A percentile compares a stretch with the other conserved stretches of the same genome.
These are phyloP conservation scores for Trametes gibbosa DNA, from an alignment of 768 basidiomycete species.

Conservation along the genomic window DNA sequence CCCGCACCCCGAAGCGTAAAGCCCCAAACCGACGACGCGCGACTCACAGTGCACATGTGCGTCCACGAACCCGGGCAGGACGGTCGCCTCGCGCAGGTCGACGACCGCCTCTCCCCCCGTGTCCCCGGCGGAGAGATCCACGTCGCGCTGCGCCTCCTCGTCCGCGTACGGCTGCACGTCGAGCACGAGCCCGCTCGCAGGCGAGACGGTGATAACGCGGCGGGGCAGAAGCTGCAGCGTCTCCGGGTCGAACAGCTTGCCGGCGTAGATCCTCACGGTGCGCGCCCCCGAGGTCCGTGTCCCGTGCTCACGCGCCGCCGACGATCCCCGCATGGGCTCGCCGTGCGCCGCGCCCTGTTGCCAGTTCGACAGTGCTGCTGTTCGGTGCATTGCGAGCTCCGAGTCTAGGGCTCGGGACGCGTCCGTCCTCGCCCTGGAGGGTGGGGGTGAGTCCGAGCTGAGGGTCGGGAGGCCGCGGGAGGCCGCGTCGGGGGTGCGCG, in stretches of 20 bases:
- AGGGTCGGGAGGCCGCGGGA: no score
- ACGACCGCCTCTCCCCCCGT: no score
- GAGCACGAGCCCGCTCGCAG: constrained; percentile 43
- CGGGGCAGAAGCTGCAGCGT: constrained; percentile 40
- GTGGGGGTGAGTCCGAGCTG: no score
- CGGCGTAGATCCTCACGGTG: constrained; percentile 36
- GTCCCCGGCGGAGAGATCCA: constrained; percentile 37
- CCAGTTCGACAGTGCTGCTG: no score
- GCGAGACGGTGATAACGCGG: constrained; percentile 48
- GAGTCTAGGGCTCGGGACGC: no score
- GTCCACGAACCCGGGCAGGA: constrained; percentile 59
- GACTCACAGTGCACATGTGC: constrained; percentile 53
- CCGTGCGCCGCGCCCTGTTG: not conserved
- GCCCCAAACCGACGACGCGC: not conserved
- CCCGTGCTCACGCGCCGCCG: not conserved
- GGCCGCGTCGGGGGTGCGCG: not conserved
- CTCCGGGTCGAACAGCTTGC: constrained; percentile 51
- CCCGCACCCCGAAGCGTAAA: not conserved
- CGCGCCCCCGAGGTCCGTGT: not conserved
- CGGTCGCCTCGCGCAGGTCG: constrained; percentile 37
- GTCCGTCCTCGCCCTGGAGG: no score
- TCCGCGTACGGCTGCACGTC: not conserved
- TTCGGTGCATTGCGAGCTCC: no score
- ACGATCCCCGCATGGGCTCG: not conserved
- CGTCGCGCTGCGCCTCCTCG: constrained; percentile 34